phyloP scores from a whole-genome alignment of 2,329 filamentous ascomycete species.

The Phialemonium atrogriseum region DNA sequence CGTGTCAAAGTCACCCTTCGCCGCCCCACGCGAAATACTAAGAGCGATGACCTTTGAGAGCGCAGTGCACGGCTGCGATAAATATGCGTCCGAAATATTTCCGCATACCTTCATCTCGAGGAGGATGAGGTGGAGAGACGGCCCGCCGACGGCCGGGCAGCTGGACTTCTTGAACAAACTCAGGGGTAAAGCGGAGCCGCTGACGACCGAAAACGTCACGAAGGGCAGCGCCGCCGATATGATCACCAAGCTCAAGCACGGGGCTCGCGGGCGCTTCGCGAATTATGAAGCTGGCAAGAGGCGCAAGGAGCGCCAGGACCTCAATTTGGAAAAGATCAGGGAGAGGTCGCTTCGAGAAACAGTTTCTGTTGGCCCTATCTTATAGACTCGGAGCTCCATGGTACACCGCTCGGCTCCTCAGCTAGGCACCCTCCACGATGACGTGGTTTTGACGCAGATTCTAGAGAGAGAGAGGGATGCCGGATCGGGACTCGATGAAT shows the following conservation, averaged over 20 bases:
- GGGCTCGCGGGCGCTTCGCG: conserved; percentile 58
- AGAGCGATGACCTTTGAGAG: conserved; percentile 58
- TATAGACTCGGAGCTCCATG: too few species aligned
- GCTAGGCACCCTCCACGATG: too few species aligned
- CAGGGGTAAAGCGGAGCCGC: conserved; percentile 41
- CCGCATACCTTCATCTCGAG: conserved; percentile 59
- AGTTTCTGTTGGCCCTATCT: conserved; percentile 51
- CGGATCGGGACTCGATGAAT: too few species aligned
- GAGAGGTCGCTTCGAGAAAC: conserved; percentile 36
- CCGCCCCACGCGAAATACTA: conserved; percentile 61
- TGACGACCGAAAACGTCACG: conserved; percentile 51
- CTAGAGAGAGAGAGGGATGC: too few species aligned
- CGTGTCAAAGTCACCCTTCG: conserved; percentile 50
- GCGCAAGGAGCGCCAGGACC: conserved; percentile 30
- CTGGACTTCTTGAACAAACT: conserved; percentile 63
- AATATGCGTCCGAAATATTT: conserved; percentile 61
- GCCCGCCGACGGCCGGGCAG: conserved; percentile 56
- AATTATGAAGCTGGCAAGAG: conserved; percentile 43
- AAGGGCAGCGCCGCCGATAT: conserved; percentile 81
- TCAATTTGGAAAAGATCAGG: conserved; percentile 27
- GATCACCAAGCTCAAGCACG: conserved; percentile 87
- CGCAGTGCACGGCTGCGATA: conserved; percentile 80
- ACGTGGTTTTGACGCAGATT: too few species aligned
- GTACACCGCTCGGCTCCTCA: too few species aligned
- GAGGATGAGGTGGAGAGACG: conserved; percentile 60